Evolutionary conservation across 208 protist genomes (phyloP), one percentile per base, ranked within the genome.

Genomic region (Acanthamoeba healyi): DNA sequence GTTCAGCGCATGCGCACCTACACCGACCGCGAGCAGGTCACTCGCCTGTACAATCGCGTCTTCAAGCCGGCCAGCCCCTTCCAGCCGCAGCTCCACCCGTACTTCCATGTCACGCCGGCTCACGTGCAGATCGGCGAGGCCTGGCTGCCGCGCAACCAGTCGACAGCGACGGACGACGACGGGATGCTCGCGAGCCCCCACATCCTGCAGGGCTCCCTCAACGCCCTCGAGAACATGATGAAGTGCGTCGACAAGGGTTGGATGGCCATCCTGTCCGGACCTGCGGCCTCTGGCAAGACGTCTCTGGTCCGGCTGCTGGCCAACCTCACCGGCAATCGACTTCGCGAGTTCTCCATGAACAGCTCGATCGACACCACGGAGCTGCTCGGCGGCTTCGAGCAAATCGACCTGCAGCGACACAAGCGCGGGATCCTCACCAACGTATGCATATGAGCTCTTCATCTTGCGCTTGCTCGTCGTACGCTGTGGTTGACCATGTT

Each of bases 381-480:
- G 89, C 97, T 99, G 38, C 98, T 99, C 9, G 99, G 99, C 72
- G 98, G 98, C 17, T 99, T 99, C 95, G 99, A 99, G 96, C 99
- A 99, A 96, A 97, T 99, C 61, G 98, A 99, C 92, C 74, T 98
- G 1, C 56, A 89, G 24, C 94, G 96, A 19, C 94, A 96, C 49
- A 19, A 79, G 40, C 89, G 72, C 51, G 56, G 22, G 1, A 29
- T 97, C 34, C 54, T 95, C 34, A 32, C 92, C 63, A 9, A 86
- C 15, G 42, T 61, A 51, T 14, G 4, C 44, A n/a, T n/a, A n/a
- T n/a, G n/a, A n/a, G n/a, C n/a, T n/a, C n/a, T n/a, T n/a, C n/a
- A n/a, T n/a, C n/a, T n/a, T n/a, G n/a, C n/a, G n/a, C n/a, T n/a
- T n/a, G n/a, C n/a, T n/a, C n/a, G n/a, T n/a, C n/a, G n/a, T n/a